These are phyloP conservation scores for Moricandia arvensis DNA, from an alignment of 345 rosid species.

Conservation along the genomic window DNA sequence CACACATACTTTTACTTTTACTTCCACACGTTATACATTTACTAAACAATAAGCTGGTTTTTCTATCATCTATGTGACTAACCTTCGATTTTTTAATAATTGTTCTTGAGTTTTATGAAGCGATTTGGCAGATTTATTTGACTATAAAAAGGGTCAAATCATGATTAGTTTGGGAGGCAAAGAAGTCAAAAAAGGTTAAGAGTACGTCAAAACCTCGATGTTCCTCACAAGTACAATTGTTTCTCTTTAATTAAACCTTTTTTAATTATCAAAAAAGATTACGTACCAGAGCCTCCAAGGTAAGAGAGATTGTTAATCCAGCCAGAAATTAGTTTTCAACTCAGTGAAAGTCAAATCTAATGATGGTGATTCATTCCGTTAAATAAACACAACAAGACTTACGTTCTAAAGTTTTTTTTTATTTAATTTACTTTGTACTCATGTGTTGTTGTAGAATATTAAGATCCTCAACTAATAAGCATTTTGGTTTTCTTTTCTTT, in stretches of 20 bases:
- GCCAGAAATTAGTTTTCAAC: conserved; percentile 25
- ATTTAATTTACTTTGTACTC: not conserved
- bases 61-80: not conserved
- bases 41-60: not conserved
- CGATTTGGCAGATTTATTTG: conserved; percentile 40
- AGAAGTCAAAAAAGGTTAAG: conserved; percentile 34
- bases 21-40: not conserved
- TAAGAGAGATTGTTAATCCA: conserved; percentile 25
- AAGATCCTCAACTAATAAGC: not conserved
- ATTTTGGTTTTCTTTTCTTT: not conserved
- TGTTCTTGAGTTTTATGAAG: not conserved
- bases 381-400: conserved; percentile 25
- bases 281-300: conserved; percentile 31
- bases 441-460: conserved; percentile 4
- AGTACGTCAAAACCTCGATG: conserved; percentile 41
- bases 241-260: conserved; percentile 20
- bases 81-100: not conserved
- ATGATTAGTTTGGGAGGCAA: conserved; percentile 39
- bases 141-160: conserved; percentile 41
- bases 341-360: conserved; percentile 27
- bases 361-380: conserved; percentile 40
- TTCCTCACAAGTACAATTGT: conserved; percentile 34
- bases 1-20: not conserved
- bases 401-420: conserved; percentile 14
- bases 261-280: conserved; percentile 24